Base-by-base conservation (phyloP, 345 rosid genomes). In the Aegle marmelos region DNA sequence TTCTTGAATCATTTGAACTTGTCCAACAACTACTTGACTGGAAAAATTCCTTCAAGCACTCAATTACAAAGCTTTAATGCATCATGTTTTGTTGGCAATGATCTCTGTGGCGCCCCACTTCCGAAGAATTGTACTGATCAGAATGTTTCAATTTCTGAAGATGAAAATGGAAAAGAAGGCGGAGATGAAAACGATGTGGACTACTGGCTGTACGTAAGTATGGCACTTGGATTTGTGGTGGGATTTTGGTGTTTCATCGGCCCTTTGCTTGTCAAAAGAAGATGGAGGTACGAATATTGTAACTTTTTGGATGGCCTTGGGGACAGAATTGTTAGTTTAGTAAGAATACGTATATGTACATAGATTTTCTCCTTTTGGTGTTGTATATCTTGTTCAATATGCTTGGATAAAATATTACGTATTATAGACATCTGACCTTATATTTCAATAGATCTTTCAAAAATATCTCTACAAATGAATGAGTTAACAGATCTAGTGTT, bases 91-190 rank as follows among this genome's bases (percentile, higher is more conserved):
- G 0, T 28, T 72, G 75, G 75, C 21, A 72, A 72, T 34, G 0
- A 72, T 21, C 75, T 72, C 27, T 72, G 75, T 33, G 75, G 75
- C 10, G 21, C 28, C 0, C 76, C 76, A 36, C 67, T 73, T 41
- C 33, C 36, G 2, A n/a, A 41, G 11, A 39, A n/a, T 17, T 73
- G 67, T 11, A 36, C 33, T 59, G 76, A 8, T 13, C 0, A 9
- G 4, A 54, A 30, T 70, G 39, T 21, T 22, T 17, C 64, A 19
- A 17, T 11, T 30, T 56, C 1, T 24, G 67, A 36, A 7, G 31
- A 45, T 45, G 50, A 0, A 0, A 45, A 45, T 13, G 50, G 13
- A 45, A 17, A 45, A 45, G 50, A 45, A 0, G 50, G 13, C 7
- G 22, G 17, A 53, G 57, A 53, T 17, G 57, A 53, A 53, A 45